Percentiles rank a stretch among this genome's conserved stretches.
Evolutionary conservation across 352 stramenopile genomes (phyloP).

Genomic region (Phytophthora palmivora): DNA sequence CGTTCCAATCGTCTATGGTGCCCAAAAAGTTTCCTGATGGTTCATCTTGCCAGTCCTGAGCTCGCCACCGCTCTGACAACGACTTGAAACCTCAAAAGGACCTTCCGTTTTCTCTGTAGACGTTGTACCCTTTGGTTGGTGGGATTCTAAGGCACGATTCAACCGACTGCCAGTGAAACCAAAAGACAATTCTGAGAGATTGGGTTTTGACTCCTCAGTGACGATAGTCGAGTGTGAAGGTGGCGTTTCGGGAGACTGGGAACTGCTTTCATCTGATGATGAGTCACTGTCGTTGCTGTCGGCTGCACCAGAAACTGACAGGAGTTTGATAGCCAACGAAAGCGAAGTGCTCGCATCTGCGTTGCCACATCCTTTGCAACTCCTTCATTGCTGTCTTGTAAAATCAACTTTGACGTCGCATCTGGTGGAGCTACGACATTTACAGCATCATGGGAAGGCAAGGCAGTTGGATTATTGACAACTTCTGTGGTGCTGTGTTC

Average conservation of each 20-base stretch:
- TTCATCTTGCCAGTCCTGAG: constrained; percentile 28
- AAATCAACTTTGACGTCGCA: not conserved
- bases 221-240: constrained; percentile 15
- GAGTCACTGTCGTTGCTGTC: constrained; percentile 4
- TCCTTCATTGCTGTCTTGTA: constrained; percentile 2
- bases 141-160: constrained; percentile 1
- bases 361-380: not conserved
- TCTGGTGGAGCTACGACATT: not conserved
- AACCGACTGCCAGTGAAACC: not conserved
- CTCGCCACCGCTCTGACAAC: constrained; percentile 36
- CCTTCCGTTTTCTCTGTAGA: constrained; percentile 15
- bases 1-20: constrained; percentile 23
- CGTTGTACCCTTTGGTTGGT: not conserved
- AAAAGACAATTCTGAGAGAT: constrained; percentile 15
- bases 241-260: constrained; percentile 9
- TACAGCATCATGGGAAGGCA: not conserved
- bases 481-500: not conserved
- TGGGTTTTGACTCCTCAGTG: constrained; percentile 1
- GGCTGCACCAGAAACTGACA: not conserved
- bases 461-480: not conserved
- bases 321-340: not conserved
- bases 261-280: constrained; percentile 7
- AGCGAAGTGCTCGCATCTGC: not conserved
- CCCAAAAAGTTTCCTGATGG: constrained; percentile 6
- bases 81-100: constrained; percentile 37